phyloP scores from a whole-genome alignment of 352 stramenopile genomes.

The Albugo laibachii region DNA sequence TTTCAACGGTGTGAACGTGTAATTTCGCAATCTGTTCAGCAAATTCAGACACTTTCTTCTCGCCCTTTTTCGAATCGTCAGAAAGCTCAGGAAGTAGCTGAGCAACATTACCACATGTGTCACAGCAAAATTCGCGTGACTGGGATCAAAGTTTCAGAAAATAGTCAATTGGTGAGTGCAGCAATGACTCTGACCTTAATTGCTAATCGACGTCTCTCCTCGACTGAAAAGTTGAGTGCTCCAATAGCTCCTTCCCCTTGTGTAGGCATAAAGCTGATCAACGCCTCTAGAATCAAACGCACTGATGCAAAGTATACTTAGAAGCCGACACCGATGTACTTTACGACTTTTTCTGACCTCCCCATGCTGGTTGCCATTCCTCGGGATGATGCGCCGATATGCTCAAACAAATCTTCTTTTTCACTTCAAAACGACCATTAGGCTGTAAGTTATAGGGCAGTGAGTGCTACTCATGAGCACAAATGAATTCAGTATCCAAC shows the following conservation, averaged over 20 bases:
- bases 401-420: conserved; percentile 97
- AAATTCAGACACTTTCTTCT: conserved; percentile 16
- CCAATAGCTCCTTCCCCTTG: conserved; percentile 72
- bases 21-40: conserved; percentile 60
- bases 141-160: conserved; percentile 6
- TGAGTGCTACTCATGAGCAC: not conserved
- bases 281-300: conserved; percentile 91
- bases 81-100: conserved; percentile 48
- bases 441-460: conserved; percentile 18
- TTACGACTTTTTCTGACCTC: conserved; percentile 10
- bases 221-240: conserved; percentile 46
- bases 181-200: conserved; percentile 20
- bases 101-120: conserved; percentile 38
- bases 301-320: conserved; percentile 29
- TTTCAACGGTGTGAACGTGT: conserved; percentile 57
- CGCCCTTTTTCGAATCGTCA: conserved; percentile 3
- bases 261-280: conserved; percentile 95
- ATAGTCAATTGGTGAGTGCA: not conserved
- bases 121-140: conserved; percentile 60
- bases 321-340: not conserved
- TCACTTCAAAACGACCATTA: conserved; percentile 93
- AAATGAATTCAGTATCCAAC: not conserved
- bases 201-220: conserved; percentile 37
- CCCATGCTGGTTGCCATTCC: conserved; percentile 91
- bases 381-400: conserved; percentile 96